Evolutionary conservation across 257 asterid genomes (phyloP).

Genomic region (Rauvolfia tetraphylla): DNA sequence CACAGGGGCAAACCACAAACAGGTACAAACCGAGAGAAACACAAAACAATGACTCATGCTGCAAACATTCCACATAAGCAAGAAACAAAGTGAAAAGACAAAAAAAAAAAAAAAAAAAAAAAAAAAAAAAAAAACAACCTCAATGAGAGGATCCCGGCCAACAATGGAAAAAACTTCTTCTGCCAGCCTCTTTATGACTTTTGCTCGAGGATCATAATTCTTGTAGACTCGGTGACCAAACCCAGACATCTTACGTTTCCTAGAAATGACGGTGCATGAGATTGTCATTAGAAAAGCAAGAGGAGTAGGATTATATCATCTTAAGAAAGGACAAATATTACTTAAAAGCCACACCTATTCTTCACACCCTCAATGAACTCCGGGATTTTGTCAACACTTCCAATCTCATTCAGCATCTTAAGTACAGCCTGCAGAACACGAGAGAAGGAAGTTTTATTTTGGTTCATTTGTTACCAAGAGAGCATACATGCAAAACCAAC

Average conservation of each 20-base stretch:
- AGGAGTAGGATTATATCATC: neutral
- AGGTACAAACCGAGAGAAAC: neutral
- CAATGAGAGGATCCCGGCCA: conserved; percentile 98
- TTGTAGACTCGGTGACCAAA: conserved; percentile 99
- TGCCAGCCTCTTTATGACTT: conserved; percentile 87
- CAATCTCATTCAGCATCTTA: conserved; percentile 96
- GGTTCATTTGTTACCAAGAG: neutral
- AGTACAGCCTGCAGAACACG: conserved; percentile 76
- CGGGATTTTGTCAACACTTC: conserved; percentile 80
- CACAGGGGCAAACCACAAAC: neutral
- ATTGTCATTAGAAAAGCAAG: conserved; percentile 5
- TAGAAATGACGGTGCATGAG: conserved; percentile 22
- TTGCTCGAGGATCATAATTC: conserved; percentile 96
- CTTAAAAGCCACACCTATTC: conserved; percentile 51
- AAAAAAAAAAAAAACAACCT: conserved; percentile 60
- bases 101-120: no score
- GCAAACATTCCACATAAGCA: neutral
- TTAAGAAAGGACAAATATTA: neutral
- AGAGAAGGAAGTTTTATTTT: conserved; percentile 10
- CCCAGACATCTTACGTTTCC: conserved; percentile 99
- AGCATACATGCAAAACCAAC: neutral
- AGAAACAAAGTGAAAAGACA: neutral
- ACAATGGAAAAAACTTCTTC: conserved; percentile 98
- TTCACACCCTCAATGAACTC: conserved; percentile 96
- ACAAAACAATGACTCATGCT: neutral